phyloP scores from a whole-genome alignment of 106 monocot species.

The Dactylorhiza incarnata region DNA sequence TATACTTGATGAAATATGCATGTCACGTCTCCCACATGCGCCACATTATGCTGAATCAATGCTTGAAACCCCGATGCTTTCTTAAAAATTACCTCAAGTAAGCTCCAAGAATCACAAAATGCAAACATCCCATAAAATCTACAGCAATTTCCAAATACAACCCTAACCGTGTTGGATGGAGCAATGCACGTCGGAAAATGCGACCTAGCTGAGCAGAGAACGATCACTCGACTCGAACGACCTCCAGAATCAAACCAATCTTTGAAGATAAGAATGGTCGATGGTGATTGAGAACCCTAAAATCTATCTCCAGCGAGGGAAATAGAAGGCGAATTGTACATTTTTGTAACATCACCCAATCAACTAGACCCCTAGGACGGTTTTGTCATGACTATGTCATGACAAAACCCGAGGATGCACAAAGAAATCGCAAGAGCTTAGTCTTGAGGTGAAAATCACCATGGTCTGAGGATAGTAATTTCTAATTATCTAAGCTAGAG shows the following conservation, averaged over 20 bases:
- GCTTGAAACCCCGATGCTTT: background rate
- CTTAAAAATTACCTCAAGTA: background rate
- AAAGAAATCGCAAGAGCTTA: no score
- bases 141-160: slow-evolving; percentile 6
- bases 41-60: background rate
- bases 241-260: background rate
- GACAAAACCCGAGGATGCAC: no score
- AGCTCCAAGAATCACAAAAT: background rate
- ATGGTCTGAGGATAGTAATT: no score
- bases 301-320: background rate
- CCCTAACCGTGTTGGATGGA: background rate
- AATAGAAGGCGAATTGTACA: background rate
- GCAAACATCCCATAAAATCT: no score
- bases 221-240: background rate
- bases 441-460: no score
- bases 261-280: background rate
- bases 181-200: slow-evolving; percentile 3
- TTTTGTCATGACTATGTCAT: no score
- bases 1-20: background rate
- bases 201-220: background rate
- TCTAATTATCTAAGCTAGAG: no score
- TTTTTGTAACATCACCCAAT: no score
- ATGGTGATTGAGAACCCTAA: background rate
- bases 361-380: no score
- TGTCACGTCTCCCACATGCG: background rate